Base-by-base conservation (phyloP, 2,329 filamentous ascomycete species). In the Fusarium redolens region DNA sequence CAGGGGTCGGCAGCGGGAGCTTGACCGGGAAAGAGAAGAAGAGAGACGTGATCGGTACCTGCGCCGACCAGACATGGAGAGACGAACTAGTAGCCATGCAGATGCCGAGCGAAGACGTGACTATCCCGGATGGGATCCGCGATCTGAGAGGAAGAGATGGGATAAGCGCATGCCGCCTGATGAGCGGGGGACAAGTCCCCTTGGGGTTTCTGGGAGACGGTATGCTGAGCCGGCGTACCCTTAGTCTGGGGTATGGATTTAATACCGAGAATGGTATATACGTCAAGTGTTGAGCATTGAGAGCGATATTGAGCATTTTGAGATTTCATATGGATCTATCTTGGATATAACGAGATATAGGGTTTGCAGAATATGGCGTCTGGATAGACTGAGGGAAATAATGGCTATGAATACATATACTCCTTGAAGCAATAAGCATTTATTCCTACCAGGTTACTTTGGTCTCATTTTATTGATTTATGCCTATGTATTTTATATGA, bases 41-140 rank as follows among this genome's bases (percentile, higher is more conserved):
- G 79, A 81, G 18, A 74, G 79, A 56, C 80, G 82, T 48, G 81
- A 82, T 12, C 78, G 78, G 31, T 82, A 84, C 69, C 74, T 82
- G 17, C 77, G 81, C 35, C 81, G 84, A n/a, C 81, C 84, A 3
- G 84, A 85, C 3, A 74, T 79, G 18, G 79, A 83, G 33, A 80
- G 85, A 51, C 79, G 86, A 48, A 85, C 86, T 6, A 87, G 86
- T 78, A 87, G 86, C 72, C 86, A 87, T 66, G 84, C 85, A 30
- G 86, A 88, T 66, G 79, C 84, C 38, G 86, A 87, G 66, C 80
- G 85, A 28, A 79, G 82, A 48, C 79, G 82, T 15, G 82, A 82
- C 22, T 75, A 79, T 59, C 75, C 75, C 11, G 74, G 79, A 11
- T 81, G 81, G 73, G 82, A 85, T 40, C 54, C 75, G 20, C 78